Evolutionary conservation across 169 alveolate genomes (phyloP).

Genomic region (Perkinsus chesapeaki): DNA sequence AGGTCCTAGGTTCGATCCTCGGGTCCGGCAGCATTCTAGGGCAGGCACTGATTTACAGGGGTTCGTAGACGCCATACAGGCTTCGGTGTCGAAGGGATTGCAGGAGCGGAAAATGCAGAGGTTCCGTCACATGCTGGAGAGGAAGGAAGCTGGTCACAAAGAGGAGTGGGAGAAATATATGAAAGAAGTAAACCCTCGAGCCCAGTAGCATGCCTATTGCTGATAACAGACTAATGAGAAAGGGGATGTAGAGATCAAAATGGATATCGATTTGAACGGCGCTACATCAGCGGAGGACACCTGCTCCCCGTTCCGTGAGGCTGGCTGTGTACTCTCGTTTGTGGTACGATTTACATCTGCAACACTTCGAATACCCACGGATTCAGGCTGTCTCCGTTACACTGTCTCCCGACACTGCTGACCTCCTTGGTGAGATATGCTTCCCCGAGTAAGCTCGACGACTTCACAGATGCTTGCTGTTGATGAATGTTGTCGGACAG

Average conservation of each 20-base stretch:
- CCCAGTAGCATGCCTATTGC: no score
- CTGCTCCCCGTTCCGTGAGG: not conserved
- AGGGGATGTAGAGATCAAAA: not conserved
- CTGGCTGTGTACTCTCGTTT: not conserved
- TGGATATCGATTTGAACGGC: not conserved
- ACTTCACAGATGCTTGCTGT: not conserved
- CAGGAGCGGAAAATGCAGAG: not conserved
- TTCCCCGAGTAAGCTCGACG: not conserved
- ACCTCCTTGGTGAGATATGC: not conserved
- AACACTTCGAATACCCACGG: not conserved
- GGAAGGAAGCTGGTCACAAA: not conserved
- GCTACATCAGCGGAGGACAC: not conserved
- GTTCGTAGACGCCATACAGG: not conserved
- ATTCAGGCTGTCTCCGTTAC: not conserved
- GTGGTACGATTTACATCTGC: not conserved
- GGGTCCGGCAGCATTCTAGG: not conserved
- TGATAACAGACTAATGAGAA: not conserved
- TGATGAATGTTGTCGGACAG: not conserved
- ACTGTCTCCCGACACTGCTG: not conserved
- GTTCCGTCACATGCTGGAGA: not conserved
- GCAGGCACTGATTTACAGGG: not conserved
- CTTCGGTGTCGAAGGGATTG: not conserved
- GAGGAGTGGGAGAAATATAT: not conserved
- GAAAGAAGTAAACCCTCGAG: not conserved
- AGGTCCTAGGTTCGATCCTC: not conserved